These are phyloP conservation scores for Nephelium lappaceum DNA, from an alignment of 345 rosid species.

Conservation along the genomic window DNA sequence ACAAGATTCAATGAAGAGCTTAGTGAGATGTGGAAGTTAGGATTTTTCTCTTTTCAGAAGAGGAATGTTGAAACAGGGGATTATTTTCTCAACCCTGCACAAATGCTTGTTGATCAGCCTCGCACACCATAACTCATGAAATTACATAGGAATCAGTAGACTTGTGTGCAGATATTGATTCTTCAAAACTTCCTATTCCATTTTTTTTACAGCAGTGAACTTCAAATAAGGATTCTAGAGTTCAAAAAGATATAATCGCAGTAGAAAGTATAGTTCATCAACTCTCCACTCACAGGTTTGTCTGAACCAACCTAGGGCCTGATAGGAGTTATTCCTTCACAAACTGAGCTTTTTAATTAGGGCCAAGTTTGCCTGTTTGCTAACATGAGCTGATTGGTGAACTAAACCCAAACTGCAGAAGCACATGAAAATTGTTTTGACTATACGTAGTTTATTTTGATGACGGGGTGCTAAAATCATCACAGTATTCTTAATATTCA, in stretches of 20 bases:
- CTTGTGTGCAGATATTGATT: background rate
- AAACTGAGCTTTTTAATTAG: background rate
- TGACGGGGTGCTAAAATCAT: background rate
- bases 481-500: conserved; percentile 3
- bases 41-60: background rate
- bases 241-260: background rate
- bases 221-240: background rate
- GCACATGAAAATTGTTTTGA: background rate
- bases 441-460: background rate
- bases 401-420: conserved; percentile 10
- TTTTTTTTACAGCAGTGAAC: background rate
- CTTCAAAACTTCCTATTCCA: background rate
- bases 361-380: conserved; percentile 4
- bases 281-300: background rate
- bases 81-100: background rate
- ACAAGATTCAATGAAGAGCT: background rate
- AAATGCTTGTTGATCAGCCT: background rate
- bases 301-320: background rate
- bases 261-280: background rate
- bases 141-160: background rate
- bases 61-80: background rate
- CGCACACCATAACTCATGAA: background rate
- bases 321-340: background rate
- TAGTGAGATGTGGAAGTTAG: background rate
- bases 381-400: background rate